phyloP scores from a whole-genome alignment of 176 grass and related monocot species.

The bread wheat (Triticum aestivum) region IWGSC_CS_RefSeq_v2.1 NC_057808.1:344533785-344534284 shows the following conservation, averaged over 20 bases:
- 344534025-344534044: slow-evolving; percentile 4
- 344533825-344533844: not conserved
- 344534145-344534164: not conserved
- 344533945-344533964: not conserved
- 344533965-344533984: slow-evolving; percentile 9
- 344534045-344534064: slow-evolving; percentile 2
- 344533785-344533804: not conserved
- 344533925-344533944: not conserved
- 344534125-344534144: not conserved
- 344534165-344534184: not conserved
- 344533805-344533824: not conserved
- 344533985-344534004: not conserved
- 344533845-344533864: not conserved
- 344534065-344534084: not conserved
- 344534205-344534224: not conserved
- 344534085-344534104: slow-evolving; percentile 8
- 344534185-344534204: not conserved
- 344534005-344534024: slow-evolving; percentile 8
- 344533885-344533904: not conserved
- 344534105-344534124: not conserved
- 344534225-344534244: not conserved
- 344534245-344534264: not conserved
- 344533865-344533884: not conserved
- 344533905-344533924: not conserved
- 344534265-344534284: not conserved